Evolutionary conservation across 2,329 filamentous ascomycete genomes (phyloP).

Genomic region (Epichloe elymi): DNA sequence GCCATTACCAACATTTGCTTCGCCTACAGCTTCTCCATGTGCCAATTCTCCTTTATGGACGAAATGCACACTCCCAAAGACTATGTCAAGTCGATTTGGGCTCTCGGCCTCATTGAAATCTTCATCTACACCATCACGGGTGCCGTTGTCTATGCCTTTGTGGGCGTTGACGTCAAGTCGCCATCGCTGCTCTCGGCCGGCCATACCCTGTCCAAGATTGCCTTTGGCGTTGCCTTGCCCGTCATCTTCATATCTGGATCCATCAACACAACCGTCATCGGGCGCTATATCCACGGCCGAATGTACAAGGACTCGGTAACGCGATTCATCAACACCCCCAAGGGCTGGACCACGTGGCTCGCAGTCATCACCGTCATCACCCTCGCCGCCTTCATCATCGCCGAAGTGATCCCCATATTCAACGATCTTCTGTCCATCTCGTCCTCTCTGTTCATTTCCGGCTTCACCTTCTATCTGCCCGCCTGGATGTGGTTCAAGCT

Average conservation of each 20-base stretch:
- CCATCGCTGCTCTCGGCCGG: constrained; percentile 57
- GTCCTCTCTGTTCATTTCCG: constrained; percentile 34
- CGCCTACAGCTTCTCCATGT: constrained; percentile 47
- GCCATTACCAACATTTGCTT: constrained; percentile 58
- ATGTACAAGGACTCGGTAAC: constrained; percentile 29
- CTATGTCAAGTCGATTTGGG: constrained; percentile 41
- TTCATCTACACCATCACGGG: constrained; percentile 54
- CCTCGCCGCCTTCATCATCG: constrained; percentile 54
- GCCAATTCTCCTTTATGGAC: constrained; percentile 40
- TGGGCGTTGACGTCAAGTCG: constrained; percentile 47
- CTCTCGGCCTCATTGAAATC: constrained; percentile 50
- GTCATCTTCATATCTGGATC: constrained; percentile 65
- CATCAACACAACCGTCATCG: constrained; percentile 43
- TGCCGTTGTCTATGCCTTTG: constrained; percentile 55
- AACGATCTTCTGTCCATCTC: constrained; percentile 44
- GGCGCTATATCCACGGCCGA: constrained; percentile 32
- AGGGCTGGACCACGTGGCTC: constrained; percentile 42
- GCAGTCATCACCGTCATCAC: constrained; percentile 43
- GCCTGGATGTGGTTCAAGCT: constrained; percentile 29
- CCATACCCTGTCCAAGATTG: constrained; percentile 45
- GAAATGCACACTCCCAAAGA: constrained; percentile 37
- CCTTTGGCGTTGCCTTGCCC: constrained; percentile 56
- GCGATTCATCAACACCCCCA: constrained; percentile 34
- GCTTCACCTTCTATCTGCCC: constrained; percentile 22
- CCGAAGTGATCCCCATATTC: constrained; percentile 61